Base-by-base conservation (phyloP, 2,329 filamentous ascomycete genomes). In the Microcyclosporella mali region DNA sequence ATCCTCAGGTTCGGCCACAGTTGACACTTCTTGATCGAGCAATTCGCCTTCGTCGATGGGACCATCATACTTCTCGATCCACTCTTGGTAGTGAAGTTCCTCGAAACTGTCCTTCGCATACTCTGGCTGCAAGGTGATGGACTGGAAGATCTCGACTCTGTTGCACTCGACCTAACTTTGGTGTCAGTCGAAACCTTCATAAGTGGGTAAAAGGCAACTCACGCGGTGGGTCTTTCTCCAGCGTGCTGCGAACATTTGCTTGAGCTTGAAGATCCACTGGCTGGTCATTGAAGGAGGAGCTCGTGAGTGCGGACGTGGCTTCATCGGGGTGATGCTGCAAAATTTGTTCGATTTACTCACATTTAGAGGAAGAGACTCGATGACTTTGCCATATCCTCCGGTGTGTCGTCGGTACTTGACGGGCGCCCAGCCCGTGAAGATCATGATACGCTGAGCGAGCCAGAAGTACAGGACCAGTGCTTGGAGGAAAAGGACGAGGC, bases 71-170 rank as follows among this genome's bases (percentile, higher is more conserved):
- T n/a, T n/a, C 16, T 15, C 27, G 9, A 15, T 28, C n/a, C 16
- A 19, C 11, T 37, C 21, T 21, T 14, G 30, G 63, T 97, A 97
- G 66, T 97, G 64, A 50, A 72, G 42, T 48, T 71, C 69, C 46
- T 83, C 90, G 11, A 85, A 77, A 4, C 89, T 95, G 71, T 83
- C 95, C 62, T 90, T 92, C 63, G 81, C 81, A 70, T 89, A 90
- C 1, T 82, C 77, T 14, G 82, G 79, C 66, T 84, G 81, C 61
- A 88, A 88, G 14, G 82, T 69, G 41, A 90, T 78, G 55, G 80
- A 88, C 64, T 90, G 85, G 64, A 84, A 90, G 4, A 8, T 18
- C 36, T 27, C 21, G 32, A 21, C 17, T 19, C 33, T 17, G 30
- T n/a, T n/a, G 12, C 6, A 32, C 30, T 32, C 30, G 6, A n/a